Evolutionary conservation across 352 stramenopile genomes (phyloP).

Genomic region (Globisporangium emineosum): DNA sequence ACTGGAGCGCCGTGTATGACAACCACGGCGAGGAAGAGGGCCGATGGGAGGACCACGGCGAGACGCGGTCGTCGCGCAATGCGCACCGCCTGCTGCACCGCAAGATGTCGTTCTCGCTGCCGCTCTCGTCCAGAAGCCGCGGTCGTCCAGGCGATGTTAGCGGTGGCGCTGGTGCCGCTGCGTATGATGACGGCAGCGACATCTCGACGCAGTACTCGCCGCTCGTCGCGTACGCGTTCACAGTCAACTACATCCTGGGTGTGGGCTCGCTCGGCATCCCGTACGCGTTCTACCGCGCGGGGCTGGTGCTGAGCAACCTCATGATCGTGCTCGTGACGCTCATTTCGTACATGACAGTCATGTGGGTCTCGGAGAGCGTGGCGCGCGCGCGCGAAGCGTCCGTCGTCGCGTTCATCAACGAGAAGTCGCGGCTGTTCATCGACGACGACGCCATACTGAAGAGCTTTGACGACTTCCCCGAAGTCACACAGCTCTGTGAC

Average conservation of each 20-base stretch:
- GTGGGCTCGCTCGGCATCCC: slow-evolving; percentile 89
- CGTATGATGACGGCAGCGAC: background rate
- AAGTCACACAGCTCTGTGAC: slow-evolving; percentile 79
- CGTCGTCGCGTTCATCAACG: slow-evolving; percentile 28
- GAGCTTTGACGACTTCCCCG: slow-evolving; percentile 61
- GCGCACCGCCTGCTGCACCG: slow-evolving; percentile 66
- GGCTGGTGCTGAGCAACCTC: slow-evolving; percentile 68
- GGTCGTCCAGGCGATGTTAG: background rate
- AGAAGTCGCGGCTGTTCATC: slow-evolving; percentile 30
- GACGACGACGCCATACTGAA: slow-evolving; percentile 9
- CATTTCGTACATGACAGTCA: slow-evolving; percentile 87
- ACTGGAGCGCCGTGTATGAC: slow-evolving; percentile 76
- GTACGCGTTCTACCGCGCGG: slow-evolving; percentile 81
- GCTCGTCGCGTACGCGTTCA: slow-evolving; percentile 84
- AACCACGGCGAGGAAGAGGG: slow-evolving; percentile 66
- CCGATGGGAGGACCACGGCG: slow-evolving; percentile 61
- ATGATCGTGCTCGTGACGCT: slow-evolving; percentile 80
- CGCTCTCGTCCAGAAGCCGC: slow-evolving; percentile 5
- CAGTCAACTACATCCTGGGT: slow-evolving; percentile 92
- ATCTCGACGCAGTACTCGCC: slow-evolving; percentile 51
- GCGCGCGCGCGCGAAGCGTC: slow-evolving; percentile 50
- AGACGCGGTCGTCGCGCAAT: slow-evolving; percentile 69
- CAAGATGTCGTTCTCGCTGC: slow-evolving; percentile 47
- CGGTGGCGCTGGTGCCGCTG: slow-evolving; percentile 4
- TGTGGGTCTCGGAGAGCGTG: slow-evolving; percentile 85